Evolutionary conservation across 2,329 filamentous ascomycete species (phyloP).

Genomic region (Colletotrichum salicis): DNA sequence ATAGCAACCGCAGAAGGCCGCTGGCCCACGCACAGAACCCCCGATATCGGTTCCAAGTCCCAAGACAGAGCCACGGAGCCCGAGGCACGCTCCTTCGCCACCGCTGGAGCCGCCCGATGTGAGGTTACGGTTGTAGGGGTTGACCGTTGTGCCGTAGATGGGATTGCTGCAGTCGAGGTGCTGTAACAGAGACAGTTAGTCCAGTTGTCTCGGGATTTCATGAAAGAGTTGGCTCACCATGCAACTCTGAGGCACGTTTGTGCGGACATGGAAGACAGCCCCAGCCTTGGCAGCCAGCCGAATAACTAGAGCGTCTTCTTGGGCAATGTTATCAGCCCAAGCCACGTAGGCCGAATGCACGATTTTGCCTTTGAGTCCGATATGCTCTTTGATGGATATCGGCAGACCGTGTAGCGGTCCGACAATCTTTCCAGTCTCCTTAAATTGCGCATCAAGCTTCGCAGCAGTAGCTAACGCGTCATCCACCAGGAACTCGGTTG

Average conservation of each 20-base stretch:
- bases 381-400: slow-evolving; percentile 39
- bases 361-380: slow-evolving; percentile 37
- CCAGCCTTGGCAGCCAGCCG: slow-evolving; percentile 46
- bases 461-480: slow-evolving; percentile 50
- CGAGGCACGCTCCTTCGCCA: slow-evolving; percentile 54
- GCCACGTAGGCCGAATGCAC: slow-evolving; percentile 45
- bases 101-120: slow-evolving; percentile 55
- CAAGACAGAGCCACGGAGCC: slow-evolving; percentile 52
- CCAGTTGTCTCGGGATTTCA: slow-evolving; percentile 24
- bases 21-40: slow-evolving; percentile 56
- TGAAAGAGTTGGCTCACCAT: slow-evolving; percentile 38
- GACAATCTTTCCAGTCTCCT: slow-evolving; percentile 46
- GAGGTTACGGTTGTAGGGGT: slow-evolving; percentile 52
- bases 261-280: slow-evolving; percentile 54
- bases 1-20: slow-evolving; percentile 56
- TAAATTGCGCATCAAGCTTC: slow-evolving; percentile 54
- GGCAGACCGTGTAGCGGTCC: slow-evolving; percentile 58
- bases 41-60: slow-evolving; percentile 60
- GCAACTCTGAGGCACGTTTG: slow-evolving; percentile 52
- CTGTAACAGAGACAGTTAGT: slow-evolving; percentile 19
- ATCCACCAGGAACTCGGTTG: slow-evolving; percentile 49
- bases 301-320: slow-evolving; percentile 46
- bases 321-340: slow-evolving; percentile 48
- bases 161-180: slow-evolving; percentile 48
- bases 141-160: slow-evolving; percentile 51